Evolutionary conservation across 179 eudicot genomes (phyloP), one percentile per base, ranked within the genome.

Genomic region (Silene coronaria): DNA sequence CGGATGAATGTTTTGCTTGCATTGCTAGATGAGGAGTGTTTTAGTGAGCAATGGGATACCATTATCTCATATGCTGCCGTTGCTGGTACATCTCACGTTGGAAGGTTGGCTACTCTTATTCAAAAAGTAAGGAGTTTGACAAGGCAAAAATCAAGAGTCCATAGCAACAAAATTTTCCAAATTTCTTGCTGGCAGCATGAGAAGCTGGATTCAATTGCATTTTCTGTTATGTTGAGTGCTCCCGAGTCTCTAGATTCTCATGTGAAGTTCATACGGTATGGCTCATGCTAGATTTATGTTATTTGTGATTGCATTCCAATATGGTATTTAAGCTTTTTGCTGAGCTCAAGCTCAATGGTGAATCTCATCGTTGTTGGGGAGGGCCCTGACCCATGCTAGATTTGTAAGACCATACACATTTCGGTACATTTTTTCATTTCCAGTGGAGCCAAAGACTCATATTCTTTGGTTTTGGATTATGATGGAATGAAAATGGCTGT

Each of bases 1-100:
- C 88, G 89, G 68, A 26, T 92, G 71, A 95, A 93, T 81, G 90
- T 95, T 80, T 82, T 95, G 84, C 91, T 92, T 71, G 86, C 87
- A 28, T 83, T 95, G 79, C 85, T 95, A 38, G 91, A 91, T 83
- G 84, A 84, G 66, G 87, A 88, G 76, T 85, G 84, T 51, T 91
- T 89, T 77, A 21, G 71, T 53, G 84, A 88, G 74, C 97, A 95
- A 80, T 95, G 97, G 93, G 70, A 89, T 82, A 77, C 79, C 71
- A 87, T 89, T 57, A 69, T 95, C 73, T 81, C 86, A 67, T 84
- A 83, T 83, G 88, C 89, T 81, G 82, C 82, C 23, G 72, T 64
- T 64, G 75, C 82, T 72, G 86, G 76, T 76, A 45, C 75, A 53
- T 79, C 77, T 72, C 74, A 75, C n/a, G 23, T 86, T 51, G 71